Evolutionary conservation across 352 stramenopile species (phyloP), one percentile per base, ranked within the genome.

Genomic region (Stramenopiles sp.): DNA sequence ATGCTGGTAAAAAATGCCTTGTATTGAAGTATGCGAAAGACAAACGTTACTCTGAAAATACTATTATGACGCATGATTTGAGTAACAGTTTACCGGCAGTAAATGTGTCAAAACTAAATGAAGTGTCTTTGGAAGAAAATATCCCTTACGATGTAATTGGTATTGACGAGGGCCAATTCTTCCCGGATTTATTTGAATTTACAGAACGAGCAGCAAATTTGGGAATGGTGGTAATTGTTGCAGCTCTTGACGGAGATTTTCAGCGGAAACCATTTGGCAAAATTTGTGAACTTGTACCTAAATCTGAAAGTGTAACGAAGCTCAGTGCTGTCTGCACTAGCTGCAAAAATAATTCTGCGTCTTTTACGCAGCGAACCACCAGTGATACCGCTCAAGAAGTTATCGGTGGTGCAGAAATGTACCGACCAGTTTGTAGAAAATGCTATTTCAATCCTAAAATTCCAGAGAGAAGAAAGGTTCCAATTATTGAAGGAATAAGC

Each of bases 101-200:
- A 14, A 78, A 78, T 33, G 71, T 78, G 14, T 31, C 25, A 88
- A 87, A 82, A 85, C 89, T 0, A 88, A 92, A 81, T 86, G 89
- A 75, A 85, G 84, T 0, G 80, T 92, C 7, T 84, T 83, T 0
- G 87, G 92, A 87, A 31, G 85, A 85, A 44, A 85, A 91, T 76
- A 81, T 88, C 33, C 86, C 90, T n/a, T 90, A 87, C 81, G 89
- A 94, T 81, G 90, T 94, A 33, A 92, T 94, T 80, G 89, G 88
- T 75, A 92, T 94, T 80, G 90, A 94, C 80, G 90, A 94, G 84
- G 90, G 89, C 78, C 90, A 94, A 84, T 94, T 94, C 84, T 93
- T 92, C 83, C 86, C 88, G 0, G 90, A 94, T 32, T 88, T 93
- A 78, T 84, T 91, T 30, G 86, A 92, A 76, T 92, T 93, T 81